Percentiles rank a stretch among this genome's conserved stretches.
These are phyloP conservation scores for Sarocladiaceae sp. DNA, from an alignment of 2,329 filamentous ascomycete genomes.

Conservation along the genomic window DNA sequence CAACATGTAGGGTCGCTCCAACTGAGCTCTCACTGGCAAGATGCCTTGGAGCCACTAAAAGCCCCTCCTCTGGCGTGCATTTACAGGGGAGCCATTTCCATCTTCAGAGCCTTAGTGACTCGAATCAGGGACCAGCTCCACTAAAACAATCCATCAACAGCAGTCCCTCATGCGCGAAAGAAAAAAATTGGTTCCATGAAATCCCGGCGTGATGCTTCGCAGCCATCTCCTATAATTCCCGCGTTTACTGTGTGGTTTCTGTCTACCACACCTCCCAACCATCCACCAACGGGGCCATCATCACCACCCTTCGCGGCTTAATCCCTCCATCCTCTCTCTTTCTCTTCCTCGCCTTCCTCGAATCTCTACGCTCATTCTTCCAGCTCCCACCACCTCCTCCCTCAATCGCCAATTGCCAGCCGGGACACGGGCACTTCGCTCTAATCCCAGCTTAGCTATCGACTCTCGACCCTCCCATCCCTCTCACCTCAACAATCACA, in stretches of 20 bases:
- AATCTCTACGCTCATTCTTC: conserved; percentile 1
- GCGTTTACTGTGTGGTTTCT: not conserved
- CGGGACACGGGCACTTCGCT: conserved; percentile 4
- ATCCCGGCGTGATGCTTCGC: not conserved
- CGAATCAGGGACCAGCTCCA: not conserved
- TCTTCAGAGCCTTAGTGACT: not conserved
- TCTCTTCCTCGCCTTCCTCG: not conserved
- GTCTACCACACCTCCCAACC: not conserved
- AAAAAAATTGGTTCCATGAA: conserved; percentile 1
- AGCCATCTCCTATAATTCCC: conserved; percentile 9
- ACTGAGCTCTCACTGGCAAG: not conserved
- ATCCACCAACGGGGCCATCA: conserved; percentile 6
- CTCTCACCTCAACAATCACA: conserved; percentile 11
- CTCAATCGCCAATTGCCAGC: not conserved
- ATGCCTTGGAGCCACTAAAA: not conserved
- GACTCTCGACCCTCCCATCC: not conserved
- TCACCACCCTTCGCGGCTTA: conserved; percentile 6
- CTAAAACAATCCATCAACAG: not conserved
- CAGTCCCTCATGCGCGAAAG: not conserved
- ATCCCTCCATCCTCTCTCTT: conserved; percentile 6
- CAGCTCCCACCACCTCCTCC: not conserved
- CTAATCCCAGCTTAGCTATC: not conserved
- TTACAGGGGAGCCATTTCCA: not conserved
- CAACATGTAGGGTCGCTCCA: not conserved
- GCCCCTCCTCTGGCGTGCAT: not conserved